Percentiles rank a stretch among this genome's conserved stretches.
These are phyloP conservation scores for Leccinum rimulosum DNA, from an alignment of 768 basidiomycete genomes.

Conservation along the genomic window DNA sequence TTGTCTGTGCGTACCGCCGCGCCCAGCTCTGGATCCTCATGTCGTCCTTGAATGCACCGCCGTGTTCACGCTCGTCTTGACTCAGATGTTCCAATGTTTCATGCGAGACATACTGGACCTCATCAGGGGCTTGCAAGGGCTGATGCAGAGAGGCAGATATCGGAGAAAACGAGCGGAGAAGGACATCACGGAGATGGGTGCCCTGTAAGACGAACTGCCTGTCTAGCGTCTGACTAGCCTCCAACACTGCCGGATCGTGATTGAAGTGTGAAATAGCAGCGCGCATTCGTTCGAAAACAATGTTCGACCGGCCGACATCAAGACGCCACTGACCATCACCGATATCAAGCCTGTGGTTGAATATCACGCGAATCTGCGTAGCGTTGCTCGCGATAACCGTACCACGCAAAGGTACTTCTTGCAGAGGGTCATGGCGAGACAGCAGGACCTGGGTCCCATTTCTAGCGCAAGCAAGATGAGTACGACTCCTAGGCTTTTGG, in stretches of 20 bases:
- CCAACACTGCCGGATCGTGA: slow-evolving; percentile 47
- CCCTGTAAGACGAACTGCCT: slow-evolving; percentile 62
- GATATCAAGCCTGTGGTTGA: slow-evolving; percentile 47
- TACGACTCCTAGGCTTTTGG: not conserved
- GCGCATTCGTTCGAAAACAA: slow-evolving; percentile 68
- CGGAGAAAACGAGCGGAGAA: slow-evolving; percentile 57
- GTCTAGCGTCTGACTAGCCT: slow-evolving; percentile 32
- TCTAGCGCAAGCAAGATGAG: slow-evolving; percentile 36
- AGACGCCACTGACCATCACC: slow-evolving; percentile 56
- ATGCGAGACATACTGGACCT: slow-evolving; percentile 36
- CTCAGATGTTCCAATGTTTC: slow-evolving; percentile 38
- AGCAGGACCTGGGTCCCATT: slow-evolving; percentile 69
- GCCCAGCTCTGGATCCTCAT: slow-evolving; percentile 83
- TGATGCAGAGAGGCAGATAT: slow-evolving; percentile 22
- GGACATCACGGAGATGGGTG: slow-evolving; percentile 66
- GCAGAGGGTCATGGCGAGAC: slow-evolving; percentile 59
- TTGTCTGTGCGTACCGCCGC: slow-evolving; percentile 52
- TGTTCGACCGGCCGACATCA: slow-evolving; percentile 67
- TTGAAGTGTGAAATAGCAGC: slow-evolving; percentile 58
- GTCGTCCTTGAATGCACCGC: slow-evolving; percentile 65
- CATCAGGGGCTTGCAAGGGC: slow-evolving; percentile 40
- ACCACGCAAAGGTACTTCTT: slow-evolving; percentile 52
- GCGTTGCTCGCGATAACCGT: slow-evolving; percentile 48
- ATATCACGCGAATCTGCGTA: slow-evolving; percentile 57
- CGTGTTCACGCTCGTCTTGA: slow-evolving; percentile 22